Evolutionary conservation across 805 yeast genomes (phyloP).

Genomic region (Candida loeiensis): DNA sequence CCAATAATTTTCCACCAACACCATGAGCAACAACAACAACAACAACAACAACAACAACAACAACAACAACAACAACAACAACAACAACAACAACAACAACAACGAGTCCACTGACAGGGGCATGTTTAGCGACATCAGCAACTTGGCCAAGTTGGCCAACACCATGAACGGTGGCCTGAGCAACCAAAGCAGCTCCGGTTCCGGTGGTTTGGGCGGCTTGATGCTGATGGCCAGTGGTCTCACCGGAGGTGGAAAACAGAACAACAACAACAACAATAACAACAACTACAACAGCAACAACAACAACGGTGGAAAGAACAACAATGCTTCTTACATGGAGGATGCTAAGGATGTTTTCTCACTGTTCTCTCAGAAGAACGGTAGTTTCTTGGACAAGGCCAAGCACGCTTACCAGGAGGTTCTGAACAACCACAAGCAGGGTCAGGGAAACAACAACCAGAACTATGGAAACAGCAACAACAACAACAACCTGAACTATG

Average conservation of each 20-base stretch:
- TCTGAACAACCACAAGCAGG: conserved; percentile 21
- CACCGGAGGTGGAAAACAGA: conserved; percentile 1
- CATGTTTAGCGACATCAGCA: conserved; percentile 2
- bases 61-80: neutral
- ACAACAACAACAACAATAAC: conserved; percentile 1
- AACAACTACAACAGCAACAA: neutral
- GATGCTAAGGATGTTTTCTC: conserved; percentile 37
- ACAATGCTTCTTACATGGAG: conserved; percentile 21
- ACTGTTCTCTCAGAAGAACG: conserved; percentile 28
- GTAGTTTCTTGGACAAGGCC: conserved; percentile 31
- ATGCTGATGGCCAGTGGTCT: conserved; percentile 5
- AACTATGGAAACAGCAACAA: conserved; percentile 2
- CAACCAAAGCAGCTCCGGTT: conserved; percentile 4
- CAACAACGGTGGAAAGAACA: conserved; percentile 20
- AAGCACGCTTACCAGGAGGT: conserved; percentile 31
- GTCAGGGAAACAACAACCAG: neutral
- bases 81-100: conserved; percentile 7
- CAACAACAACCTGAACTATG: conserved; percentile 3
- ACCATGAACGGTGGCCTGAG: neutral
- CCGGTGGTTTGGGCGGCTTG: conserved; percentile 7
- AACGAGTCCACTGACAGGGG: conserved; percentile 4
- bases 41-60: neutral
- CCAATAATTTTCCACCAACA: too few species aligned
- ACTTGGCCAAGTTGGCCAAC: conserved; percentile 8
- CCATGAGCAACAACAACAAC: too few species aligned